Conservation (phyloP, 129 eudicot species). For the Oenanthe sinensis region DNA sequence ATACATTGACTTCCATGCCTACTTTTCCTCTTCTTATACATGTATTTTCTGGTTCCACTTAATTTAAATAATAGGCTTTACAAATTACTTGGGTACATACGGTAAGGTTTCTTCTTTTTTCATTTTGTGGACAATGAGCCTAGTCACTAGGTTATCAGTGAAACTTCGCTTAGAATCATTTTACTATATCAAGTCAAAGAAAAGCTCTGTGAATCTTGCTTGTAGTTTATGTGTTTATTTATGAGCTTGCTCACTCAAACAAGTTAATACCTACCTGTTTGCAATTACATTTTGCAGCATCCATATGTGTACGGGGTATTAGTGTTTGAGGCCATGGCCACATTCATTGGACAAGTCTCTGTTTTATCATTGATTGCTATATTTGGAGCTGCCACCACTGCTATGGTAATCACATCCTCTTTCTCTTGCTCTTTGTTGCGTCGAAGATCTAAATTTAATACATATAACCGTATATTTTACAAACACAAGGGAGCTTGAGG, state of each 20-base stretch:
- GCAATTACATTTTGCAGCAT: constrained; percentile 43
- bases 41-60: not conserved
- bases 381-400: constrained; percentile 90
- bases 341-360: constrained; percentile 78
- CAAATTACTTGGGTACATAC: not conserved
- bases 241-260: not conserved
- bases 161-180: not conserved
- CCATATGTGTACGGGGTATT: constrained; percentile 80
- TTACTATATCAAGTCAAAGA: not conserved
- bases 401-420: constrained; percentile 40
- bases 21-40: not conserved
- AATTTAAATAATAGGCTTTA: not conserved
- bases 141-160: not conserved
- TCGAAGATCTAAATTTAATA: not conserved
- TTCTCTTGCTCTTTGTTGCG: not conserved
- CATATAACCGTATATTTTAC: not conserved
- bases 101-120: not conserved
- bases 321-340: constrained; percentile 83
- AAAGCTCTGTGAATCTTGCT: not conserved
- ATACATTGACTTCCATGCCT: not conserved
- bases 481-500: not conserved
- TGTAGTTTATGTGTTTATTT: not conserved
- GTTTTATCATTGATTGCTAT: constrained; percentile 82
- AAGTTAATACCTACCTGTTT: not conserved
- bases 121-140: not conserved